Percentiles rank a stretch among this genome's conserved stretches.
These are phyloP conservation scores for Dacryopinax primogenitus DNA, from an alignment of 768 basidiomycete genomes.

Conservation along the genomic window DNA sequence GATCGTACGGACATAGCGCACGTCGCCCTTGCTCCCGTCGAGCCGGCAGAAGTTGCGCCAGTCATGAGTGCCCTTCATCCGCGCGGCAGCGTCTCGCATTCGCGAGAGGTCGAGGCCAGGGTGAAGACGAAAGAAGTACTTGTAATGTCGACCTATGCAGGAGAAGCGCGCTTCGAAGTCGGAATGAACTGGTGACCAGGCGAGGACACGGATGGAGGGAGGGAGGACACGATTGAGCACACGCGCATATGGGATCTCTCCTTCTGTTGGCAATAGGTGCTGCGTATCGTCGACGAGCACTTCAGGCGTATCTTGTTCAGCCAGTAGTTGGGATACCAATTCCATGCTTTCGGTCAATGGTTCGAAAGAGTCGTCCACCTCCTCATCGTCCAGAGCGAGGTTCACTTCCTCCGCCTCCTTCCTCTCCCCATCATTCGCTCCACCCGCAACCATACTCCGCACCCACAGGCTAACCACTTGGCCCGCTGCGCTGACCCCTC, in stretches of 20 bases:
- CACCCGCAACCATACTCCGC: conserved; percentile 45
- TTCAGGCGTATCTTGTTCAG: conserved; percentile 5
- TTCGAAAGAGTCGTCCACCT: background rate
- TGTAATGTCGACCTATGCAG: conserved; percentile 84
- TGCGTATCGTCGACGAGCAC: background rate
- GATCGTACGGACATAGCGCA: conserved; percentile 58
- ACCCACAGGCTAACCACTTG: conserved; percentile 91
- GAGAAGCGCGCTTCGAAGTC: conserved; percentile 80
- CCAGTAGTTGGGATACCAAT: conserved; percentile 26
- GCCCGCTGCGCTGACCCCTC: conserved; percentile 85
- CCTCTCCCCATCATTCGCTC: background rate
- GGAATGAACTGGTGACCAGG: conserved; percentile 79
- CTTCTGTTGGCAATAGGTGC: conserved; percentile 12
- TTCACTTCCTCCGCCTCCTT: background rate
- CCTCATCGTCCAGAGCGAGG: conserved; percentile 6
- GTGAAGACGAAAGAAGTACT: conserved; percentile 76
- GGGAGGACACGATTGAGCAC: conserved; percentile 83
- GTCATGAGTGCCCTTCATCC: conserved; percentile 79
- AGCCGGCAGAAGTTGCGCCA: conserved; percentile 93
- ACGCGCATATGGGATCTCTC: conserved; percentile 62
- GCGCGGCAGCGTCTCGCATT: conserved; percentile 63
- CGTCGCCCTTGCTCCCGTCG: conserved; percentile 83
- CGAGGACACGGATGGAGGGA: conserved; percentile 74
- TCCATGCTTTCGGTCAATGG: conserved; percentile 5
- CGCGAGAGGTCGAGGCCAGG: conserved; percentile 48